A percentile compares a stretch with the other conserved stretches of the same genome.
Conservation (phyloP, 1,284 basidiomycete genomes). For the Sutorius eximius region DNA sequence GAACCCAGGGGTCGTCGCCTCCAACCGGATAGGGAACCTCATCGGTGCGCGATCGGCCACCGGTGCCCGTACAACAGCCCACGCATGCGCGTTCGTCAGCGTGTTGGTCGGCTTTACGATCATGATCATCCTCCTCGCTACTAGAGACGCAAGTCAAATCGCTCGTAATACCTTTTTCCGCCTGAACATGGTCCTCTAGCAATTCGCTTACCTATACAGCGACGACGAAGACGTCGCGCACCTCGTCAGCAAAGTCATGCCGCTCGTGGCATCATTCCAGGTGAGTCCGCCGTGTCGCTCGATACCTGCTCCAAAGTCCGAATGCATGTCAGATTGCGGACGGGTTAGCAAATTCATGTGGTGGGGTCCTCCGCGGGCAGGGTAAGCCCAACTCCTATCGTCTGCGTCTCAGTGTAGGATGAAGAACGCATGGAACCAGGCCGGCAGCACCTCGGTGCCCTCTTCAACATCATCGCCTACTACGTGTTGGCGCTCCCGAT, state of each 20-base stretch:
- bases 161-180: not conserved
- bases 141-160: slow-evolving; percentile 48
- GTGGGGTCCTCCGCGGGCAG: slow-evolving; percentile 69
- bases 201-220: slow-evolving; percentile 69
- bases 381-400: slow-evolving; percentile 35
- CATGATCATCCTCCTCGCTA: slow-evolving; percentile 58
- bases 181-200: slow-evolving; percentile 11
- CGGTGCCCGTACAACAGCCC: slow-evolving; percentile 59
- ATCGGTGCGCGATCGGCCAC: slow-evolving; percentile 58
- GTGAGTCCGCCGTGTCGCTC: slow-evolving; percentile 33
- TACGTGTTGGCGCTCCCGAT: slow-evolving; percentile 72
- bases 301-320: not conserved
- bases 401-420: not conserved
- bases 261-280: slow-evolving; percentile 79
- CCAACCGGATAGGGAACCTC: slow-evolving; percentile 70
- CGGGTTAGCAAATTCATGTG: slow-evolving; percentile 71
- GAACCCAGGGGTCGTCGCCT: slow-evolving; percentile 61
- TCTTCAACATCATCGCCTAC: slow-evolving; percentile 76
- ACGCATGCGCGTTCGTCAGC: slow-evolving; percentile 63
- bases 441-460: slow-evolving; percentile 70
- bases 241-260: slow-evolving; percentile 72
- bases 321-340: slow-evolving; percentile 52
- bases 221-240: slow-evolving; percentile 59
- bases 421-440: slow-evolving; percentile 39
- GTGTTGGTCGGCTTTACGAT: slow-evolving; percentile 58